A percentile compares a stretch with the other conserved stretches of the same genome.
These are phyloP conservation scores for Pulveroboletus frians DNA, from an alignment of 768 basidiomycete genomes.

Conservation along the genomic window DNA sequence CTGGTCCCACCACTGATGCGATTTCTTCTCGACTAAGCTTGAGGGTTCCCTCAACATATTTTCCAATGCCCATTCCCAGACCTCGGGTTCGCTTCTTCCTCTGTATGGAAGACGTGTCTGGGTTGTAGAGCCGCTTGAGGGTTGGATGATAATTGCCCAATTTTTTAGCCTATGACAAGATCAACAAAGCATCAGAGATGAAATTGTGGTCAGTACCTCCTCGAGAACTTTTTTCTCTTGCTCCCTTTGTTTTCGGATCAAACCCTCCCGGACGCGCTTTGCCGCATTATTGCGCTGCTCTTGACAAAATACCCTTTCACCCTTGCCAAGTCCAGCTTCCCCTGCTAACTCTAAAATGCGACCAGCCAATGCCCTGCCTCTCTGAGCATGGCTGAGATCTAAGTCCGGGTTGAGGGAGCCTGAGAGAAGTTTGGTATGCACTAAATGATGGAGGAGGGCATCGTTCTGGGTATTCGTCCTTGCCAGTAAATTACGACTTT, in stretches of 20 bases:
- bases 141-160: conserved; percentile 81
- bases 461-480: conserved; percentile 79
- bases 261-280: conserved; percentile 67
- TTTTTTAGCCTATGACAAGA: conserved; percentile 60
- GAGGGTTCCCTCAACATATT: conserved; percentile 64
- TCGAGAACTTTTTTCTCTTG: conserved; percentile 51
- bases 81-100: conserved; percentile 56
- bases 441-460: conserved; percentile 66
- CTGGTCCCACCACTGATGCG: conserved; percentile 28
- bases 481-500: conserved; percentile 2
- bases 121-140: conserved; percentile 62
- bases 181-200: conserved; percentile 1
- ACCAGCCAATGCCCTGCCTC: conserved; percentile 70
- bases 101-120: conserved; percentile 20
- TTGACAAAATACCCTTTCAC: conserved; percentile 55
- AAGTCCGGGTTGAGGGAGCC: conserved; percentile 64
- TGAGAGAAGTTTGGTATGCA: conserved; percentile 76
- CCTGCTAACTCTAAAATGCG: conserved; percentile 72
- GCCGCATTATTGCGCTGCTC: conserved; percentile 66
- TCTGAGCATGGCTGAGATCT: conserved; percentile 58
- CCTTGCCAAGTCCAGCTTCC: conserved; percentile 65
- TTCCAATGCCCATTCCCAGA: conserved; percentile 74
- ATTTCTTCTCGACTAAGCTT: conserved; percentile 63
- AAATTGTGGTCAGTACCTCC: conserved; percentile 47
- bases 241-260: conserved; percentile 57